phyloP scores from a whole-genome alignment of 805 yeast species.

The Monosporozyma unispora region DNA sequence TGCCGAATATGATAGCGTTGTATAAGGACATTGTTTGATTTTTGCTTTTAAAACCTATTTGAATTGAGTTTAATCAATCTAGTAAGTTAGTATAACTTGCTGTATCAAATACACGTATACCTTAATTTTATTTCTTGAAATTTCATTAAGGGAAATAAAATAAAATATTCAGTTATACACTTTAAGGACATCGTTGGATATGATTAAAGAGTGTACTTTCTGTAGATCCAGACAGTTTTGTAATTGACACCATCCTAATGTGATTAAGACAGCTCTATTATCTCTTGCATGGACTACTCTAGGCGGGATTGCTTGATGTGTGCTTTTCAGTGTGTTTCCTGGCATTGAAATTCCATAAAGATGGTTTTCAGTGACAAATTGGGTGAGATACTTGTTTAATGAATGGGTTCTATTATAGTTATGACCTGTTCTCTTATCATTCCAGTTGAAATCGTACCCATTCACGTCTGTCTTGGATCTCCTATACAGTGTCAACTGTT shows the following conservation, averaged over 20 bases:
- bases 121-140: too few species aligned
- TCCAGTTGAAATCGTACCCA: constrained; percentile 17
- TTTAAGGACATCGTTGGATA: not conserved
- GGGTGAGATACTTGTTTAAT: not conserved
- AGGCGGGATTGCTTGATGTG: not conserved
- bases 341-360: not conserved
- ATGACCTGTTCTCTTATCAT: not conserved
- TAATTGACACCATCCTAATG: not conserved
- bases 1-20: constrained; percentile 49
- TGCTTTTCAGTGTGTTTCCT: not conserved
- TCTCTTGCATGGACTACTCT: not conserved
- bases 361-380: not conserved
- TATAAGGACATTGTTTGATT: constrained; percentile 21
- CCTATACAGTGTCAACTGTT: constrained; percentile 10
- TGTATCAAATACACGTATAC: not conserved
- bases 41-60: not conserved
- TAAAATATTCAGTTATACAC: not conserved
- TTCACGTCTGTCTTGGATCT: constrained; percentile 13
- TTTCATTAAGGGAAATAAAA: too few species aligned
- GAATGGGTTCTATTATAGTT: not conserved
- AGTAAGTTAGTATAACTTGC: too few species aligned
- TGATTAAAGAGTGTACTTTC: not conserved
- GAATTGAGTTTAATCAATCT: not conserved
- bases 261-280: not conserved
- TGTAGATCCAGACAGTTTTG: not conserved